Evolutionary conservation across 208 protist species (phyloP).

Genomic region (Leishmania amazonensis): DNA sequence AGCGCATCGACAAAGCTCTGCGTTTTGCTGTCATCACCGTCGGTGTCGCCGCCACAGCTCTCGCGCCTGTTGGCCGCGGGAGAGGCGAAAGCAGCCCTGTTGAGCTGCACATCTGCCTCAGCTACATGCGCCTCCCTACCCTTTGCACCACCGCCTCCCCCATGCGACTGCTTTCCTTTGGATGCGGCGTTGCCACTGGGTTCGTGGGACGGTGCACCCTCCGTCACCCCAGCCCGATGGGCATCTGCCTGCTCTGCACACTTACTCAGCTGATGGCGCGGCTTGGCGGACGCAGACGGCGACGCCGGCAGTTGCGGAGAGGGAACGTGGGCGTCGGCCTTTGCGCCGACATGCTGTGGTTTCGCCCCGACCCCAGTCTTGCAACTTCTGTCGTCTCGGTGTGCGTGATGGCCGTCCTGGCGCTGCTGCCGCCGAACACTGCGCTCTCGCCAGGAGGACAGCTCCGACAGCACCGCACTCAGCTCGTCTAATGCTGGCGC

Average conservation of each 20-base stretch:
- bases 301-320: not conserved
- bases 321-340: not conserved
- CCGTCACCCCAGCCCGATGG: not conserved
- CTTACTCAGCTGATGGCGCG: not conserved
- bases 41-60: not conserved
- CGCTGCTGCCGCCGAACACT: slow-evolving; percentile 23
- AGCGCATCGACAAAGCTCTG: slow-evolving; percentile 50
- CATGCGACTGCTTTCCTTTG: not conserved
- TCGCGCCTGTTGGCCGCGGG: not conserved
- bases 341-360: not conserved
- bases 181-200: not conserved
- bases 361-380: not conserved
- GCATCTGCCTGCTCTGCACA: not conserved
- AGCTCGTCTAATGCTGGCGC: slow-evolving; percentile 16
- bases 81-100: too few species aligned
- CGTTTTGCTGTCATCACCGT: slow-evolving; percentile 1
- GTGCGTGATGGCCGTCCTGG: not conserved
- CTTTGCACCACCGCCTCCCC: not conserved
- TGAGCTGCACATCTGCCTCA: too few species aligned
- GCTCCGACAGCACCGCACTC: slow-evolving; percentile 23
- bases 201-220: not conserved
- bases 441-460: slow-evolving; percentile 34
- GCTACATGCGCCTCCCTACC: not conserved
- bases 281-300: not conserved
- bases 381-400: not conserved